Conservation (phyloP, 768 basidiomycete species). For the Crassisporium funariophilum region DNA sequence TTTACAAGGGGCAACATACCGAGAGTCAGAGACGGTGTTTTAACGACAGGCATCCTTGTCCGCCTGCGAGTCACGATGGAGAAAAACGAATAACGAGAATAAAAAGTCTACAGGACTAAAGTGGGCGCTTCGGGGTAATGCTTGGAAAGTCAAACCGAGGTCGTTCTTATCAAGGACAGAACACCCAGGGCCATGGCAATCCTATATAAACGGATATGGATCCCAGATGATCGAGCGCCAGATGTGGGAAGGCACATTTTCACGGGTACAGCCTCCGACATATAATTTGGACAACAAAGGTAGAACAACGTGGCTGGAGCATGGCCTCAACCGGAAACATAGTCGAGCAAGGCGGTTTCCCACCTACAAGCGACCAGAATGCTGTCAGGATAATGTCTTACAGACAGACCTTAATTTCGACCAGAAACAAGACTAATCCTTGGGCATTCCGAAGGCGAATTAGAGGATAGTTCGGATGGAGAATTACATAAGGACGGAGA, state of each 20-base stretch:
- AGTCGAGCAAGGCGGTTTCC: not conserved
- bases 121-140: slow-evolving; percentile 28
- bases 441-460: not conserved
- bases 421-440: not conserved
- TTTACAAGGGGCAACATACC: slow-evolving; percentile 22
- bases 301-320: slow-evolving; percentile 26
- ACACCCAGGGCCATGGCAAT: slow-evolving; percentile 31
- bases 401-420: not conserved
- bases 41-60: slow-evolving; percentile 19
- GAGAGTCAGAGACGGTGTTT: slow-evolving; percentile 19
- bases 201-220: slow-evolving; percentile 29
- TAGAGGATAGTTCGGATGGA: not conserved
- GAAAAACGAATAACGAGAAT: slow-evolving; percentile 10
- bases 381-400: not conserved
- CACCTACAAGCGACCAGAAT: not conserved
- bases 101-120: slow-evolving; percentile 6
- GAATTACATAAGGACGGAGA: slow-evolving; percentile 18
- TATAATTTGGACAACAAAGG: slow-evolving; percentile 27
- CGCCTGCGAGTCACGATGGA: slow-evolving; percentile 11
- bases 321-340: slow-evolving; percentile 15
- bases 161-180: slow-evolving; percentile 34
- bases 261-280: slow-evolving; percentile 40
- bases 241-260: slow-evolving; percentile 29
- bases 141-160: slow-evolving; percentile 15
- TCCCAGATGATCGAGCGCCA: slow-evolving; percentile 32